These are phyloP conservation scores for Trypethelium eluteriae DNA, from an alignment of 495 filamentous ascomycete genomes.

Conservation along the genomic window DNA sequence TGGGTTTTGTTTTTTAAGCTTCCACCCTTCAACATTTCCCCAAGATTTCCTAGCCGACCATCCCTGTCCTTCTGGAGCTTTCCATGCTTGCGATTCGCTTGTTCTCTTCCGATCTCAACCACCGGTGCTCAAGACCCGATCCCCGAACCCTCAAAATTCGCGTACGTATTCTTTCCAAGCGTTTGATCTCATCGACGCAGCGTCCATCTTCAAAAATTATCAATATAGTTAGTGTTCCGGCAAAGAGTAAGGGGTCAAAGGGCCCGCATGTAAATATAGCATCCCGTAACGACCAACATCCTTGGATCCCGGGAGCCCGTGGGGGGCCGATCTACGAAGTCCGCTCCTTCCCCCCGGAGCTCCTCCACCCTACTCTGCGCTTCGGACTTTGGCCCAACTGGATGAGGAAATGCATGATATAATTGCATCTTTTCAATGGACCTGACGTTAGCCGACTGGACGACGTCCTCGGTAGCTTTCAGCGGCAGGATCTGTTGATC, in stretches of 20 bases:
- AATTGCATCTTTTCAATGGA: not conserved
- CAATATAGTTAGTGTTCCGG: not conserved
- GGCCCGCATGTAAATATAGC: not conserved
- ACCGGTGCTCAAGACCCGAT: no score
- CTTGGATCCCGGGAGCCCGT: not conserved
- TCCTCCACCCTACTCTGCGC: not conserved
- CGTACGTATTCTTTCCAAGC: no score
- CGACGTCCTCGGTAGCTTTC: not conserved
- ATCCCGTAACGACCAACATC: not conserved
- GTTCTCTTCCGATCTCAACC: not conserved
- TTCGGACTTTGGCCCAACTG: not conserved
- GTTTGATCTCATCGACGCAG: no score
- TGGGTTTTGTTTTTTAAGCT: not conserved
- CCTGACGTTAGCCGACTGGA: not conserved
- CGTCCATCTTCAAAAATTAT: not conserved
- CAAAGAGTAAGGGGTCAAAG: not conserved
- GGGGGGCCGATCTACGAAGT: conserved; percentile 11
- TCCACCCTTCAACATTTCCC: not conserved
- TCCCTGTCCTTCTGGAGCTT: not conserved
- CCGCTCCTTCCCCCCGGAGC: not conserved
- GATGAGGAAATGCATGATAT: not conserved
- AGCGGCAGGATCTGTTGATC: not conserved
- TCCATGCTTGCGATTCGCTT: not conserved
- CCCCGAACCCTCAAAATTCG: no score
- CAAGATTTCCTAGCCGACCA: not conserved